A percentile compares a stretch with the other conserved stretches of the same genome.
These are phyloP conservation scores for Inonotus obliquus DNA, from an alignment of 1,284 basidiomycete species.

Conservation along the genomic window DNA sequence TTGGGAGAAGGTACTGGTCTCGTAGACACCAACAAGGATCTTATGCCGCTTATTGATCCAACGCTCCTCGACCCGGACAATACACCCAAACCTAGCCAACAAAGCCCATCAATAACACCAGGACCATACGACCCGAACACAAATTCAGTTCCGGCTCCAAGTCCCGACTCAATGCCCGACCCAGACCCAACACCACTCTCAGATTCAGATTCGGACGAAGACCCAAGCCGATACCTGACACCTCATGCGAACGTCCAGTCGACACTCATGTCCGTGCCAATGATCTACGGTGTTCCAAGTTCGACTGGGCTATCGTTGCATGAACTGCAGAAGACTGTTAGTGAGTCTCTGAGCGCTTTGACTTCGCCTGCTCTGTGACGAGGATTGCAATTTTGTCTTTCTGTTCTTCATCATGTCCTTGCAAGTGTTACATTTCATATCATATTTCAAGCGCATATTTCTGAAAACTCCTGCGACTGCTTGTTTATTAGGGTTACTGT, in stretches of 20 bases:
- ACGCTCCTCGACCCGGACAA: background rate
- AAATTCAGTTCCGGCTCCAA: background rate
- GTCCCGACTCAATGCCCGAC: background rate
- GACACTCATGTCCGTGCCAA: background rate
- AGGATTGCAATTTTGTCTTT: background rate
- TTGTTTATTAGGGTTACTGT: too few relatives aligned
- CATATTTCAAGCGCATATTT: too few relatives aligned
- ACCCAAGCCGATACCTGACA: background rate
- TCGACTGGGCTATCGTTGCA: conserved; percentile 1
- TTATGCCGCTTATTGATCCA: background rate
- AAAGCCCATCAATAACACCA: too few relatives aligned
- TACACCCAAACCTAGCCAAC: background rate
- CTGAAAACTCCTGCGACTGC: too few relatives aligned
- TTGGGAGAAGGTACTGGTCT: background rate
- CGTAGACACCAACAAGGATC: background rate
- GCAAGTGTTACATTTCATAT: background rate
- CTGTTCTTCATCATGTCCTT: background rate
- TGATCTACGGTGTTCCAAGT: conserved; percentile 6
- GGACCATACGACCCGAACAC: too few relatives aligned
- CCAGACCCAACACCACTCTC: background rate
- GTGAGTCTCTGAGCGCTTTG: background rate
- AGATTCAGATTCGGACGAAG: background rate
- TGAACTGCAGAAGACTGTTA: background rate
- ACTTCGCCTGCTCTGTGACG: background rate
- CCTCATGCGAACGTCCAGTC: background rate